phyloP scores from a whole-genome alignment of 495 filamentous ascomycete genomes.

The Patellaria atrata region DNA sequence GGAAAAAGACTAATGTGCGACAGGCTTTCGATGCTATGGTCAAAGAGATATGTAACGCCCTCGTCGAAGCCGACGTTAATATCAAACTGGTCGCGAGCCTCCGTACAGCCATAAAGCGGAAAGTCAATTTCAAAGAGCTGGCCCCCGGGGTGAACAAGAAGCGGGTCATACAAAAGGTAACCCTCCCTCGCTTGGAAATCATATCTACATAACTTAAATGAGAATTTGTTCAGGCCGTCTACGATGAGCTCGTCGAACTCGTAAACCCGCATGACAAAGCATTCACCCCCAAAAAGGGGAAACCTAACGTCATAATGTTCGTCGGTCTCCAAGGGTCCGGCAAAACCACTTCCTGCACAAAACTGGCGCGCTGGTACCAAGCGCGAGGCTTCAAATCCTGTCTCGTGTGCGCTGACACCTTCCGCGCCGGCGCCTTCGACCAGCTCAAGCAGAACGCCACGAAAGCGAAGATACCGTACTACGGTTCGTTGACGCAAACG shows the following conservation, averaged over 20 bases:
- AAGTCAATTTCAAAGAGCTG: conserved; percentile 86
- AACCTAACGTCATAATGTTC: conserved; percentile 97
- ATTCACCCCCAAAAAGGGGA: conserved; percentile 95
- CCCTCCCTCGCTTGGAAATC: background rate
- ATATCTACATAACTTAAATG: conserved; percentile 9
- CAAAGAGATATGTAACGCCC: conserved; percentile 87
- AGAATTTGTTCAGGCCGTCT: conserved; percentile 64
- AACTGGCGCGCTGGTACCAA: conserved; percentile 89
- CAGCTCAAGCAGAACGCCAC: conserved; percentile 98
- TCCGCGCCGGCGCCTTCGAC: conserved; percentile 95
- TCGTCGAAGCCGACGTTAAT: conserved; percentile 93
- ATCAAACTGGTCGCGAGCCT: conserved; percentile 84
- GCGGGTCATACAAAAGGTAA: conserved; percentile 76
- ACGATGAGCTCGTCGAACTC: conserved; percentile 87
- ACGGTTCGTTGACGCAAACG: conserved; percentile 86
- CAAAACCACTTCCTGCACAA: conserved; percentile 97
- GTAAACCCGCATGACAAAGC: conserved; percentile 92
- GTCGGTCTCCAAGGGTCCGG: conserved; percentile 93
- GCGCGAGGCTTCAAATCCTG: conserved; percentile 86
- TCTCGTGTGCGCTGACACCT: conserved; percentile 95
- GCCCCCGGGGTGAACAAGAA: conserved; percentile 90
- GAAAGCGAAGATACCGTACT: conserved; percentile 98
- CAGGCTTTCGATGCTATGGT: conserved; percentile 97
- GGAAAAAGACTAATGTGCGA: conserved; percentile 2
- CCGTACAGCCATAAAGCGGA: conserved; percentile 79